These are phyloP conservation scores for Cladophialophora chaetospira DNA, from an alignment of 2,329 filamentous ascomycete species.

Conservation along the genomic window DNA sequence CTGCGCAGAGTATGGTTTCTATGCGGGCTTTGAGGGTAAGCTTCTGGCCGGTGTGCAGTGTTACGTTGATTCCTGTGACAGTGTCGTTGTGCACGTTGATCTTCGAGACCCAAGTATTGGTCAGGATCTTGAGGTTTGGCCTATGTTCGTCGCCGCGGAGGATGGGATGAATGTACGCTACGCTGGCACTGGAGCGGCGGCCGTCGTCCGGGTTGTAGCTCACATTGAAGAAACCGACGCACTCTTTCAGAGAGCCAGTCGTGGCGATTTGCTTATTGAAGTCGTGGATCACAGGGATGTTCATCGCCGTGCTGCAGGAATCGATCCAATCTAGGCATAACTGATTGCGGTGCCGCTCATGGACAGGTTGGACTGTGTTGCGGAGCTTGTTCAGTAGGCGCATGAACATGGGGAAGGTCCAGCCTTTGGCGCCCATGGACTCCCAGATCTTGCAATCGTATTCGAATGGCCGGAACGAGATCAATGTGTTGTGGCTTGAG, in stretches of 20 bases:
- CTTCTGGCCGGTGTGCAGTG: constrained; percentile 61
- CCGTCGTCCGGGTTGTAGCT: constrained; percentile 90
- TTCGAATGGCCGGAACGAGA: constrained; percentile 88
- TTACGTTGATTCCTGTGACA: constrained; percentile 74
- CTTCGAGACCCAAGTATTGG: constrained; percentile 83
- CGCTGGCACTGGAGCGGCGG: constrained; percentile 78
- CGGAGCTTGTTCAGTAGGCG: constrained; percentile 79
- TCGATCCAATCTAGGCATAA: constrained; percentile 88
- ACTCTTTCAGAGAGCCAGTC: constrained; percentile 70
- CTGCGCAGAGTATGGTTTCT: constrained; percentile 79
- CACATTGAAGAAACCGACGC: constrained; percentile 87
- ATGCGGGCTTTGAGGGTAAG: constrained; percentile 62
- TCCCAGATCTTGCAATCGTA: constrained; percentile 88
- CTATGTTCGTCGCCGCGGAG: constrained; percentile 78
- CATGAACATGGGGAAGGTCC: constrained; percentile 84
- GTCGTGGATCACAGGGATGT: constrained; percentile 79
- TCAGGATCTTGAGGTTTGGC: constrained; percentile 81
- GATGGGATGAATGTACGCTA: constrained; percentile 92
- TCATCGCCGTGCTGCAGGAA: constrained; percentile 74
- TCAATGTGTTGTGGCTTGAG: constrained; percentile 91
- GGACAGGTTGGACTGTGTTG: constrained; percentile 88
- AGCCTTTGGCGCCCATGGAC: constrained; percentile 76
- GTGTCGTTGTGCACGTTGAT: constrained; percentile 68
- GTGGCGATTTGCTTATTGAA: constrained; percentile 82
- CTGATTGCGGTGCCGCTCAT: constrained; percentile 82